Base-by-base conservation (phyloP, 441 rosid genomes). In the Pelargonium australe region DNA sequence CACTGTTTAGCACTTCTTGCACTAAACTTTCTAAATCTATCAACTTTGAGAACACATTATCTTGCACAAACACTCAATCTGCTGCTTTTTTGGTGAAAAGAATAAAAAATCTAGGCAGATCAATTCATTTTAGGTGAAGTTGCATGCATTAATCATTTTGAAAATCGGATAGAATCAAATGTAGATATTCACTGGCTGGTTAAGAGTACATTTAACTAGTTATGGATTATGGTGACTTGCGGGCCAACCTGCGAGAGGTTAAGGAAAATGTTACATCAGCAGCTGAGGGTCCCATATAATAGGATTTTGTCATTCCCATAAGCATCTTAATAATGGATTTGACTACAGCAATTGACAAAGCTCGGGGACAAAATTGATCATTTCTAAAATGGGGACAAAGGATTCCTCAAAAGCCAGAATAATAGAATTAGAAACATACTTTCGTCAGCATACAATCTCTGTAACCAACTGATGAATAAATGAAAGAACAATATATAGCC, bases 401-500 rank as follows among this genome's bases (percentile, higher is more conserved):
- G n/a, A 10, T 45, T 45, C 53, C 53, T 45, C 12, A 45, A 45
- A 45, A 40, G 44, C 44, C 44, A 40, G 8, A 4, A 40, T 7
- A 40, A 40, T 40, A 40, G 44, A 0, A 40, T 40, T 40, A 40
- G 8, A 40, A 40, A 7, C 13, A 9, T 45, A 45, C 53, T 45
- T 45, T 45, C 13, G 2, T 45, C 13, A 45, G 53, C 53, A 45
- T 45, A 45, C 12, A 45, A 45, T 45, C 53, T 45, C 53, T 63
- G 58, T 37, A 69, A 11, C 60, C 60, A 63, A 31, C 17, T 71
- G 28, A 64, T 51, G 1, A 20, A 40, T 20, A 40, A 16, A 57
- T 19, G 66, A 68, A 28, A 70, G 69, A 62, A 43, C 57, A 13
- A 43, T 31, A 65, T 2, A 67, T 12, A 70, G 37, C 55, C 64